These are phyloP conservation scores for Tuber brumale DNA, from an alignment of 495 filamentous ascomycete species.

Conservation along the genomic window DNA sequence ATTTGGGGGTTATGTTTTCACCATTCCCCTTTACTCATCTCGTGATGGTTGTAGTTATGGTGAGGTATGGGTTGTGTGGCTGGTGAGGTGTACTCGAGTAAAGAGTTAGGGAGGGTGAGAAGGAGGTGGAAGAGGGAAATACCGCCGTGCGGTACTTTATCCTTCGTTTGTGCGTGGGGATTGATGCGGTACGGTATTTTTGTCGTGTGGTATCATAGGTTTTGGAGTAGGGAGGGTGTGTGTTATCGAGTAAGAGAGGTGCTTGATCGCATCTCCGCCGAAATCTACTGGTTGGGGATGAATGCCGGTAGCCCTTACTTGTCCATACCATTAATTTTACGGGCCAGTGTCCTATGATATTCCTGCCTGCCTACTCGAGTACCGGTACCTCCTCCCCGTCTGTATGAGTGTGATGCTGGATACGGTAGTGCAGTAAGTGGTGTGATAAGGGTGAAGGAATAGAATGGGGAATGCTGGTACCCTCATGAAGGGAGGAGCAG, in stretches of 20 bases:
- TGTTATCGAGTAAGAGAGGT: background rate
- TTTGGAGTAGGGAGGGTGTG: background rate
- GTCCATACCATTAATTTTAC: background rate
- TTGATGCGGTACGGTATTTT: background rate
- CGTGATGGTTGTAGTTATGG: background rate
- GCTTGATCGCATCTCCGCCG: background rate
- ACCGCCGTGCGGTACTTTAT: background rate
- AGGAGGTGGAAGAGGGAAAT: background rate
- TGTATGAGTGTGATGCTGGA: background rate
- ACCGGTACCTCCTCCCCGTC: background rate
- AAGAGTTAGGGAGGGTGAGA: background rate
- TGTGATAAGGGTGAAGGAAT: background rate
- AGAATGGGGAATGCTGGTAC: background rate
- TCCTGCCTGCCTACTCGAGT: background rate
- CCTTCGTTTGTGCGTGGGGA: background rate
- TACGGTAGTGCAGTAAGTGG: background rate
- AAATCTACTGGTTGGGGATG: slow-evolving; percentile 2
- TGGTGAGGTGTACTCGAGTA: background rate
- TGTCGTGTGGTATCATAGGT: background rate
- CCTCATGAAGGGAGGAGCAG: background rate
- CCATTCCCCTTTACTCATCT: background rate
- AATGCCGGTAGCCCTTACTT: background rate
- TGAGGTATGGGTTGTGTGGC: background rate
- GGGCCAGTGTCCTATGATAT: background rate
- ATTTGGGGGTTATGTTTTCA: background rate